Conservation (phyloP, 306 rosid genomes). For the Herpetospermum pedunculosum region DNA sequence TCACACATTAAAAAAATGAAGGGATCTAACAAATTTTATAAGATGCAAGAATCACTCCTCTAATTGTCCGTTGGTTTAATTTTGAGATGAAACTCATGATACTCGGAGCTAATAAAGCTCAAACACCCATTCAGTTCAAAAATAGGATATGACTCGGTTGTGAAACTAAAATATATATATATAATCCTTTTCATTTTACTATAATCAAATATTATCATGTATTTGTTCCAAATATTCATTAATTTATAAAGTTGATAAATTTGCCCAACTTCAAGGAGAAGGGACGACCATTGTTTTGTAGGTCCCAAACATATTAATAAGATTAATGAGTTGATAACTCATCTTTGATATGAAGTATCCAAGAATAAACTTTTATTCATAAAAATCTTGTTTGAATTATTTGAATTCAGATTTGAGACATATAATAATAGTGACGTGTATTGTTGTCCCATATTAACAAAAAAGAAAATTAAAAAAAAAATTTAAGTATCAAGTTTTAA, state of each 20-base stretch:
- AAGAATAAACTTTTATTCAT: not conserved
- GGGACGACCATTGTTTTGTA: not conserved
- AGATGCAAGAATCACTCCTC: no score
- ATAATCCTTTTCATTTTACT: no score
- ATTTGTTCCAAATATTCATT: no score
- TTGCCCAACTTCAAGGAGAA: not conserved
- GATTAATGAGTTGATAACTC: not conserved
- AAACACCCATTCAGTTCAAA: no score
- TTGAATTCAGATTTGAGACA: not conserved
- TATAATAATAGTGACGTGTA: not conserved
- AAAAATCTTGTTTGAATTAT: not conserved
- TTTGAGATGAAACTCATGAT: no score
- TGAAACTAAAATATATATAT: no score
- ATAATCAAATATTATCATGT: no score
- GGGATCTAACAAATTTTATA: no score
- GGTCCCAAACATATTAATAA: not conserved
- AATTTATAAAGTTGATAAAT: not conserved
- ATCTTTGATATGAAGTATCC: not conserved
- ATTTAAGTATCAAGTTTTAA: not conserved
- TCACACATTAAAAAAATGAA: no score
- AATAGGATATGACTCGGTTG: no score
- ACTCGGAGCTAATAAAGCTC: no score
- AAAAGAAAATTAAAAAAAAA: not conserved
- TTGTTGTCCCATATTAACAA: not conserved
- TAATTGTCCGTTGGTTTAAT: no score